Evolutionary conservation across 2,329 filamentous ascomycete species (phyloP).

Genomic region (Dactylella cylindrospora): DNA sequence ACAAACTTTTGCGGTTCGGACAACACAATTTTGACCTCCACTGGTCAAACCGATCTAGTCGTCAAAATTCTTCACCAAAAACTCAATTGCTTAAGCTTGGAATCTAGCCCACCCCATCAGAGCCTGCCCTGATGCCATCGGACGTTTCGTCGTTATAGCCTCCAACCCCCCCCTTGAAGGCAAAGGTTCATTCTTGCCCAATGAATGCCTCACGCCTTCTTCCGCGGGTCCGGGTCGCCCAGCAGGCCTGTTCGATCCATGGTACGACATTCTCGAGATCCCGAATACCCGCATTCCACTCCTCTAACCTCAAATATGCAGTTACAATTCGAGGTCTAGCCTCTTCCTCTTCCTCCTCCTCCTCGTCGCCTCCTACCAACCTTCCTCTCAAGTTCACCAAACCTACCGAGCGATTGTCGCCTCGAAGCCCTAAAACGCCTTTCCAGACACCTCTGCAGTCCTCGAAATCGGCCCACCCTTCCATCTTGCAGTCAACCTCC

Average conservation of each 20-base stretch:
- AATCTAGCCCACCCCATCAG: too few relatives aligned
- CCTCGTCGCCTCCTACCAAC: conserved; percentile 1
- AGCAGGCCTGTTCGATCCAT: conserved; percentile 14
- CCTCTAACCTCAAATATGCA: conserved; percentile 2
- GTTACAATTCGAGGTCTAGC: conserved; percentile 10
- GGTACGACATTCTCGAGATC: too few relatives aligned
- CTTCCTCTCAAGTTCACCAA: too few relatives aligned
- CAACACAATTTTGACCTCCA: not conserved
- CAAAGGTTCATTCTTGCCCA: conserved; percentile 13
- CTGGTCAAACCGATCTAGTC: not conserved
- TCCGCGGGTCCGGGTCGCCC: conserved; percentile 15
- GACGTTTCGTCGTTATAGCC: conserved; percentile 6
- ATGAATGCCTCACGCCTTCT: conserved; percentile 36
- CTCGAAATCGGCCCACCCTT: conserved; percentile 3
- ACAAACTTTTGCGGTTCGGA: conserved; percentile 27
- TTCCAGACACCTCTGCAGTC: too few relatives aligned
- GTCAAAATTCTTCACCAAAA: conserved; percentile 25
- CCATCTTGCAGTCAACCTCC: too few relatives aligned
- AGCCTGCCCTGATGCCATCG: conserved; percentile 13
- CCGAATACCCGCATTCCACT: too few relatives aligned
- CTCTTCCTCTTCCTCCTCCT: conserved; percentile 3
- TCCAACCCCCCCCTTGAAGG: conserved; percentile 4
- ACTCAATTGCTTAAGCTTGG: too few relatives aligned
- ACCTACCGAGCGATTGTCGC: too few relatives aligned
- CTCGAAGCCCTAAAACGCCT: too few relatives aligned